Base-by-base conservation (phyloP, 345 rosid genomes). In the Gossypium thurberi region DNA sequence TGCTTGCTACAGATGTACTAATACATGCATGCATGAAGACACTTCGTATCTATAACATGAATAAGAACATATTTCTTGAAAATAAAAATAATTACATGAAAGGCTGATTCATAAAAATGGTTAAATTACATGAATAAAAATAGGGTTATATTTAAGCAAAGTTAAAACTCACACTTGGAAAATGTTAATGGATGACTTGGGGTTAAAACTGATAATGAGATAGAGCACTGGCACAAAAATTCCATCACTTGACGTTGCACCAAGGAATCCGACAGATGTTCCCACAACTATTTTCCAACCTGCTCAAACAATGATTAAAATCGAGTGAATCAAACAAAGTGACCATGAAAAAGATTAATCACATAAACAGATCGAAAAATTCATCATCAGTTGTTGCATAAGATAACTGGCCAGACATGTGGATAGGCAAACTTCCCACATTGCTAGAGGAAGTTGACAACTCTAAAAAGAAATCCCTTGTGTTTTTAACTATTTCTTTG, bases 211-310 rank as follows among this genome's bases (percentile, higher is more conserved):
- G 0, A 85, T 79, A 74, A 89, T 87, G 74, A 89, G 81, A 21
- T 85, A 68, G 58, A 89, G 90, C 93, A 87, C 81, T 0, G 89
- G 93, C 2, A 89, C 91, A 17, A 87, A 89, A 73, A 89, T 87
- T 15, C 93, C 91, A 13, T 91, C 93, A 13, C 93, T 89, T 65
- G 82, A 74, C 2, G 93, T 91, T 40, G 89, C 89, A 0, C 91
- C 88, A 44, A 85, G 71, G 84, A 89, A 89, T 66, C 89, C 88
- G 14, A 84, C 81, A 47, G 75, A 69, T 1, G 88, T 66, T 76
- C 93, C 93, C 3, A 85, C 84, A 2, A 83, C 77, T 26, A 87
- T 17, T 73, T 75, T 82, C 90, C 91, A 89, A 26, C 85, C 91
- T 89, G 84, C 69, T 33, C 68, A 21, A 10, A 55, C 74, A 72